Evolutionary conservation across 345 rosid species (phyloP).

Genomic region (Raphanus raphanistrum): DNA sequence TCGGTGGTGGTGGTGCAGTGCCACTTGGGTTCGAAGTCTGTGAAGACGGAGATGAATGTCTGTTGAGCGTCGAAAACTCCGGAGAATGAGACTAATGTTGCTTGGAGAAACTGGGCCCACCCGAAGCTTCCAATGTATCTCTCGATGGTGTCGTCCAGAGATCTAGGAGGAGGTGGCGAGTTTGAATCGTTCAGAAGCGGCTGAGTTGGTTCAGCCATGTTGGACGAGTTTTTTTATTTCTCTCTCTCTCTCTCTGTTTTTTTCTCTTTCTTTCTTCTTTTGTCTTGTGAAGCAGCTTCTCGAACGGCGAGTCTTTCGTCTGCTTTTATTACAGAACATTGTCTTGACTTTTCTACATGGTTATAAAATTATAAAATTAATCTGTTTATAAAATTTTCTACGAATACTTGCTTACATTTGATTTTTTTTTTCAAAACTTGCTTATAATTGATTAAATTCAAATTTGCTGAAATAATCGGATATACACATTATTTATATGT

Average conservation of each 20-base stretch:
- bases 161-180: conserved; percentile 16
- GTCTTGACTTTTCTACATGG: conserved; percentile 21
- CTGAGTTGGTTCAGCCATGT: conserved; percentile 35
- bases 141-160: conserved; percentile 38
- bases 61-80: conserved; percentile 67
- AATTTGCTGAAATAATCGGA: background rate
- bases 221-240: background rate
- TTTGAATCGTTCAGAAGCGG: conserved; percentile 32
- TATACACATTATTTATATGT: background rate
- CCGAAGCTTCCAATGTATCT: conserved; percentile 33
- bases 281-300: background rate
- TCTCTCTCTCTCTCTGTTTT: background rate
- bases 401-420: background rate
- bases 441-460: background rate
- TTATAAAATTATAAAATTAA: background rate
- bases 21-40: conserved; percentile 59
- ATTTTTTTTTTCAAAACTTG: too few species aligned
- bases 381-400: background rate
- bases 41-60: conserved; percentile 58
- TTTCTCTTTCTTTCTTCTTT: background rate
- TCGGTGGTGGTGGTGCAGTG: conserved; percentile 41
- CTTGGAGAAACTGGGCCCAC: conserved; percentile 52
- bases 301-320: conserved; percentile 16
- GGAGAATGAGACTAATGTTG: conserved; percentile 53
- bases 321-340: background rate